Conservation (phyloP, 2,329 filamentous ascomycete genomes). For the Aspergillus brunneoviolaceus region DNA sequence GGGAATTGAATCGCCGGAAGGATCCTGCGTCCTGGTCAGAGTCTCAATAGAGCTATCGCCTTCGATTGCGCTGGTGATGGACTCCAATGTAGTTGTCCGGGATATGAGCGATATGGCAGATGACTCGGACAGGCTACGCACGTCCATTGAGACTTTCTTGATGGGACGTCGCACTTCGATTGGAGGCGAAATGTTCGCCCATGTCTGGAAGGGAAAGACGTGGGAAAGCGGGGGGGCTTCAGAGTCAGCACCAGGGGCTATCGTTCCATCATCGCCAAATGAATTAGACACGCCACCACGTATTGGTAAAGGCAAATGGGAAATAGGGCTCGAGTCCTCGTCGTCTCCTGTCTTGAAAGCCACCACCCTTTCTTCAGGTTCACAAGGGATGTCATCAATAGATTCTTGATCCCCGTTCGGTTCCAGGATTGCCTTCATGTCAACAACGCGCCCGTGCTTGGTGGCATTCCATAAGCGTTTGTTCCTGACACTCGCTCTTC, state of each 20-base stretch:
- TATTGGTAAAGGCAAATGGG: slow-evolving; percentile 23
- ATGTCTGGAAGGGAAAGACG: slow-evolving; percentile 85
- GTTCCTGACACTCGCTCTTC: slow-evolving; percentile 83
- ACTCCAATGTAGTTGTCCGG: slow-evolving; percentile 73
- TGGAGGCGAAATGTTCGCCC: slow-evolving; percentile 46
- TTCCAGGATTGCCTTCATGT: slow-evolving; percentile 77
- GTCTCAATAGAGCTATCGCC: slow-evolving; percentile 81
- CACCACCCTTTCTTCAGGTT: slow-evolving; percentile 35
- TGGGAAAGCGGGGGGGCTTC: slow-evolving; percentile 61
- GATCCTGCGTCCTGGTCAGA: slow-evolving; percentile 56
- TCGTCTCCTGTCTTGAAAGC: slow-evolving; percentile 39
- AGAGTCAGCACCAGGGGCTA: slow-evolving; percentile 15
- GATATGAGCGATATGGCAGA: slow-evolving; percentile 84
- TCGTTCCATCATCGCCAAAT: slow-evolving; percentile 21
- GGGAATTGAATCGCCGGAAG: slow-evolving; percentile 74
- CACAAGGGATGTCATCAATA: slow-evolving; percentile 37
- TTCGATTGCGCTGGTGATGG: slow-evolving; percentile 70
- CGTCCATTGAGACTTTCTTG: slow-evolving; percentile 87
- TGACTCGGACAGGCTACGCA: slow-evolving; percentile 80
- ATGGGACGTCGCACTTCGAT: slow-evolving; percentile 52
- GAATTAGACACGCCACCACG: slow-evolving; percentile 22
- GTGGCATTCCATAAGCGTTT: slow-evolving; percentile 83
- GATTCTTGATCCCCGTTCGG: slow-evolving; percentile 55
- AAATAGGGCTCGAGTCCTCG: slow-evolving; percentile 25
- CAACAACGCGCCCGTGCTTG: slow-evolving; percentile 71